phyloP scores from a whole-genome alignment of 2,329 filamentous ascomycete genomes.

The Talaromyces sp. region DNA sequence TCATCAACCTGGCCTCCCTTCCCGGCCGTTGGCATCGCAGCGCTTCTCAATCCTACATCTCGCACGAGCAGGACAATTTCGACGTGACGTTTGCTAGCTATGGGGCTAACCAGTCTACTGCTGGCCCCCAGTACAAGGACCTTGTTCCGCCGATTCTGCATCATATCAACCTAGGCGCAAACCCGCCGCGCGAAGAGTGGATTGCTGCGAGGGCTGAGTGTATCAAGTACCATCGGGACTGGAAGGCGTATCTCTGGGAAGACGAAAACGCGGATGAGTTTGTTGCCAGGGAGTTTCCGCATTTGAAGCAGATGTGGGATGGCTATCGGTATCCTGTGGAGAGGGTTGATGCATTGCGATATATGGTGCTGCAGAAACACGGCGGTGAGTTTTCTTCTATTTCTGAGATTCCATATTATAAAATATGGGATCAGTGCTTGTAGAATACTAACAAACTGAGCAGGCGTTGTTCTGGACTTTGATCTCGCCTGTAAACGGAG shows the following conservation, averaged over 20 bases:
- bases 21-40: constrained; percentile 7
- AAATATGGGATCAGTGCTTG: not conserved
- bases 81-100: constrained; percentile 10
- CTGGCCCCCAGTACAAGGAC: constrained; percentile 3
- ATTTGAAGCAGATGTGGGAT: constrained; percentile 15
- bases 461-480: constrained; percentile 27
- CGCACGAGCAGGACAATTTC: constrained; percentile 6
- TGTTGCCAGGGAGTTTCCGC: constrained; percentile 14
- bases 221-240: constrained; percentile 13
- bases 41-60: constrained; percentile 1
- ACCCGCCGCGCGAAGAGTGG: constrained; percentile 14
- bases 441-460: not conserved
- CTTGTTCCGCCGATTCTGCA: constrained; percentile 11
- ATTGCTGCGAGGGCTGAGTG: constrained; percentile 12
- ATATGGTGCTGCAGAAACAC: constrained; percentile 17
- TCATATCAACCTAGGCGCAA: constrained; percentile 13
- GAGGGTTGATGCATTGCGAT: constrained; percentile 18
- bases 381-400: constrained; percentile 15
- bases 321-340: constrained; percentile 16
- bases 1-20: constrained; percentile 7
- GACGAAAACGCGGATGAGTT: constrained; percentile 12
- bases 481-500: constrained; percentile 35
- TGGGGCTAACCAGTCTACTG: constrained; percentile 6
- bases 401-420: no score
- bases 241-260: constrained; percentile 14